phyloP scores from a whole-genome alignment of 495 filamentous ascomycete species.

The Tuber aestivum region DNA sequence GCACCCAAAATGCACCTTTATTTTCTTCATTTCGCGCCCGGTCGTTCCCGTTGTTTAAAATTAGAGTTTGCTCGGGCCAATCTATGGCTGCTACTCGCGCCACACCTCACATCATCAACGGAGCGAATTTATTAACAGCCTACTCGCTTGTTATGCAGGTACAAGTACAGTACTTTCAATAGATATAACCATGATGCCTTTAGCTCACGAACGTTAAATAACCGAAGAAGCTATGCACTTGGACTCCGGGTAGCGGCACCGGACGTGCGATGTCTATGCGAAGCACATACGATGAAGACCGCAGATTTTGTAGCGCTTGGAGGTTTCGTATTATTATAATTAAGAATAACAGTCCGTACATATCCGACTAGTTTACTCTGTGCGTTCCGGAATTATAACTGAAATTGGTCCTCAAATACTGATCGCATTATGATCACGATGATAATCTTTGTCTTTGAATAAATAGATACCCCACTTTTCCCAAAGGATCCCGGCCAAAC shows the following conservation, averaged over 20 bases:
- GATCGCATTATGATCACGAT: not conserved
- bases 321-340: not conserved
- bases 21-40: not conserved
- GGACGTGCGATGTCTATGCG: not conserved
- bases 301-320: slow-evolving; percentile 1
- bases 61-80: not conserved
- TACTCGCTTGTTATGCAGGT: not conserved
- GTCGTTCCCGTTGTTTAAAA: not conserved
- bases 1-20: not conserved
- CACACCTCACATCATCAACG: not conserved
- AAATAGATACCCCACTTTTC: not conserved
- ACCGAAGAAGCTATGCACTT: not conserved
- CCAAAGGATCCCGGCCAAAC: not conserved
- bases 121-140: not conserved
- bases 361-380: not conserved
- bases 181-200: not conserved
- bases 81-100: not conserved
- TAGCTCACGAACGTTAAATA: not conserved
- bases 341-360: not conserved
- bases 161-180: not conserved
- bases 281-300: not conserved
- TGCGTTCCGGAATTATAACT: not conserved
- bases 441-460: not conserved
- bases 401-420: not conserved
- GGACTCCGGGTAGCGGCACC: not conserved